Conservation (phyloP, 306 rosid species). For the Fagus sylvatica region DNA sequence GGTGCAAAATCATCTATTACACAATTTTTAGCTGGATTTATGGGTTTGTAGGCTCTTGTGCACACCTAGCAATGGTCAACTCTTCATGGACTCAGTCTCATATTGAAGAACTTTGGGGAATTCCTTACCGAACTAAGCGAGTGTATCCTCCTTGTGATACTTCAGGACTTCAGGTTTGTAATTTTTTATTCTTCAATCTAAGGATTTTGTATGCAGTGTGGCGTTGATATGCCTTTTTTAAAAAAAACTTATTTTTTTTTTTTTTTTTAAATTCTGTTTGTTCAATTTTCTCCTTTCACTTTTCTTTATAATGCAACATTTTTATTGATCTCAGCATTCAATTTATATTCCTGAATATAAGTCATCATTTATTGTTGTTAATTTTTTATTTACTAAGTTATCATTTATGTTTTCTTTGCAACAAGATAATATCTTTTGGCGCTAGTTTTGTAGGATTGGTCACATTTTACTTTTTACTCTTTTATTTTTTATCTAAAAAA, state of each 20-base stretch:
- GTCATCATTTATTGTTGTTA: background rate
- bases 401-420: background rate
- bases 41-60: conserved; percentile 75
- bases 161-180: conserved; percentile 81
- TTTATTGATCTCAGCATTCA: background rate
- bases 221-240: too few relatives aligned
- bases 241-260: background rate
- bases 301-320: background rate
- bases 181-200: conserved; percentile 17
- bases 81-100: conserved; percentile 95
- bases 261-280: background rate
- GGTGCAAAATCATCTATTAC: conserved; percentile 74
- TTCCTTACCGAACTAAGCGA: conserved; percentile 66
- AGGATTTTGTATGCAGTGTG: background rate
- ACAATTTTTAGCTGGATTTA: conserved; percentile 76
- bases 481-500: background rate
- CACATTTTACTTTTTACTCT: background rate
- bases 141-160: conserved; percentile 97
- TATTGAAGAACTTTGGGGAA: conserved; percentile 77
- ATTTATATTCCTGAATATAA: background rate
- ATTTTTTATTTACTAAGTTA: background rate
- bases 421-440: background rate
- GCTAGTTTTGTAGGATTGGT: background rate
- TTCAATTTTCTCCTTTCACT: background rate
- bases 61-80: conserved; percentile 97